Evolutionary conservation across 1,284 basidiomycete species (phyloP).

Genomic region (Ustilago xerochloae): DNA sequence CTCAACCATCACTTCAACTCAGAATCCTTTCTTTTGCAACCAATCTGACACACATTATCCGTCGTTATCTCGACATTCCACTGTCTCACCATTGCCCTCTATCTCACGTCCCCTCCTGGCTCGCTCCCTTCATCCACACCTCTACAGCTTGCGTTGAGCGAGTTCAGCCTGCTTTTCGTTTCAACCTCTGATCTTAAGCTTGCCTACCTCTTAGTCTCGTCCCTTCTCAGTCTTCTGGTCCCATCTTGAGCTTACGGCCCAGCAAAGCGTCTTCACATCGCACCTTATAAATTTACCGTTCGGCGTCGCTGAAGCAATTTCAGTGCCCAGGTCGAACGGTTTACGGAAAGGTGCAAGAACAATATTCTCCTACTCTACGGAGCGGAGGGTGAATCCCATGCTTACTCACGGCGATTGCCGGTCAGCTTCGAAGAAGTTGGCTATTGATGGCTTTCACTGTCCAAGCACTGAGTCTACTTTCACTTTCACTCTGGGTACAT

Average conservation of each 20-base stretch:
- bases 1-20: too few relatives aligned
- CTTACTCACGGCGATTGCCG: slow-evolving; percentile 52
- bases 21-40: too few relatives aligned
- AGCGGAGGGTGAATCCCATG: slow-evolving; percentile 41
- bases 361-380: slow-evolving; percentile 21
- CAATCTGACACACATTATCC: too few relatives aligned
- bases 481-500: slow-evolving; percentile 59
- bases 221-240: background rate
- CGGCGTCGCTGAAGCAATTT: slow-evolving; percentile 6
- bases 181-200: background rate
- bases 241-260: background rate
- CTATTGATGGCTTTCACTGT: slow-evolving; percentile 32
- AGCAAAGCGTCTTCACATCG: background rate
- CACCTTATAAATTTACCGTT: slow-evolving; percentile 39
- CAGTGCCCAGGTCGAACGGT: slow-evolving; percentile 22
- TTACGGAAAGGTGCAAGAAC: slow-evolving; percentile 57
- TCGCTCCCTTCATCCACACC: background rate
- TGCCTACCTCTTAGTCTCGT: background rate
- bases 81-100: too few relatives aligned
- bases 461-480: slow-evolving; percentile 56
- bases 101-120: too few relatives aligned
- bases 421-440: background rate
- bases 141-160: too few relatives aligned
- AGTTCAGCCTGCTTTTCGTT: too few relatives aligned
- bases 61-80: too few relatives aligned